Conservation (phyloP, 306 rosid species). For the Aeschynomene evenia region DNA sequence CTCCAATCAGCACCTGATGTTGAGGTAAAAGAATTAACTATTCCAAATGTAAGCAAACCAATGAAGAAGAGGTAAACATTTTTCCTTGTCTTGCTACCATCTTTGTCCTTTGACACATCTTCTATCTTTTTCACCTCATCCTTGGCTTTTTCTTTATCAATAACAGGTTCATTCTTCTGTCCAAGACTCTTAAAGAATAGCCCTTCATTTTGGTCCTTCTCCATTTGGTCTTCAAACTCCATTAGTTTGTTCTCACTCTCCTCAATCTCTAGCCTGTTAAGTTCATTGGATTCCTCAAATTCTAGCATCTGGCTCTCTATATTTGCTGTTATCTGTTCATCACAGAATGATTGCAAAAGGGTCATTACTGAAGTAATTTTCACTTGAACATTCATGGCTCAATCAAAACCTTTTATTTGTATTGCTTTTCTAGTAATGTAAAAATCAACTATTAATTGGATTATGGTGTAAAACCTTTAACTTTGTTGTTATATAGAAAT, state of each 20-base stretch:
- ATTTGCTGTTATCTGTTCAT: constrained; percentile 71
- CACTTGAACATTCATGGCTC: not conserved
- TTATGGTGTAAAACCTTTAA: too few relatives aligned
- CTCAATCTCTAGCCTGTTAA: constrained; percentile 55
- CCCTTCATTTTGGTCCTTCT: constrained; percentile 71
- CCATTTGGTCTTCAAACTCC: constrained; percentile 63
- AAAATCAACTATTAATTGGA: too few relatives aligned
- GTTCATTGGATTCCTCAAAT: constrained; percentile 71
- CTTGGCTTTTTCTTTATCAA: constrained; percentile 38
- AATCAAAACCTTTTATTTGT: too few relatives aligned
- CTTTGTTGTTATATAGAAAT: too few relatives aligned
- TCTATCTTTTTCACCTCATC: constrained; percentile 51
- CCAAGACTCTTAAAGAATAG: constrained; percentile 74
- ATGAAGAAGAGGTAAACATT: constrained; percentile 65
- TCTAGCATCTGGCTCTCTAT: constrained; percentile 75
- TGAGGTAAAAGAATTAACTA: constrained; percentile 54
- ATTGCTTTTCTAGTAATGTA: too few relatives aligned
- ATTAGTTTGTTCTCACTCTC: constrained; percentile 53
- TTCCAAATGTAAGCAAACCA: constrained; percentile 51
- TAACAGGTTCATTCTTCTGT: constrained; percentile 36
- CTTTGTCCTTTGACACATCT: constrained; percentile 45
- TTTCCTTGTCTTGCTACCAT: constrained; percentile 53
- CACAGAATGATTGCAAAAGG: constrained; percentile 3
- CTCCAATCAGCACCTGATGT: constrained; percentile 59
- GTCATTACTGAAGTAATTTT: not conserved